Percentiles rank a stretch among this genome's conserved stretches.
Evolutionary conservation across 345 rosid genomes (phyloP).

Genomic region (rapeseed (Brassica napus)): DNA sequence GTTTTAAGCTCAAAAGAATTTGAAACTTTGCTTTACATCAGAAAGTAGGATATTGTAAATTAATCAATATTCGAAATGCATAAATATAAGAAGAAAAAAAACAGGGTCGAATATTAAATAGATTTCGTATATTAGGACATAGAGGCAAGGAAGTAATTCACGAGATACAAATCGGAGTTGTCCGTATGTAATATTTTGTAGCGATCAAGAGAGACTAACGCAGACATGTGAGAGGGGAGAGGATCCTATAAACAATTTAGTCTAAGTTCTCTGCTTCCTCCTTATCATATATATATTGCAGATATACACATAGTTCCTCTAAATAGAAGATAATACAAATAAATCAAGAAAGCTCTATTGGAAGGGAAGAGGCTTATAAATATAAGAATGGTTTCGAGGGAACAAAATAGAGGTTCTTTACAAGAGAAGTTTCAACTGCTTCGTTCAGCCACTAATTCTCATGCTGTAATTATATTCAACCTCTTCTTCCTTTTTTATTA

Average conservation of each 20-base stretch:
- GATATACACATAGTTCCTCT: constrained; percentile 5
- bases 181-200: constrained; percentile 44
- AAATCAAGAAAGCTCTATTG: constrained; percentile 3
- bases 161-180: constrained; percentile 43
- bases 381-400: constrained; percentile 42
- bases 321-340: constrained; percentile 1
- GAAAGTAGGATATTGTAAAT: neutral
- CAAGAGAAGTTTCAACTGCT: constrained; percentile 53
- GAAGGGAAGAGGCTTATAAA: neutral
- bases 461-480: constrained; percentile 48
- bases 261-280: neutral
- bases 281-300: neutral
- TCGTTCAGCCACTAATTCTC: constrained; percentile 59
- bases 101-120: constrained; percentile 20
- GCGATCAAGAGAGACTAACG: constrained; percentile 43
- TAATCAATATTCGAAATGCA: neutral
- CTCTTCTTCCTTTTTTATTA: neutral
- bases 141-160: constrained; percentile 44
- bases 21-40: too few relatives aligned
- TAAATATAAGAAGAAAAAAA: constrained; percentile 20
- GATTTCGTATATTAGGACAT: constrained; percentile 39
- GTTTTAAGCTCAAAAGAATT: too few relatives aligned
- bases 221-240: constrained; percentile 42
- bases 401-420: constrained; percentile 47
- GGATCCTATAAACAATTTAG: constrained; percentile 35